Percentiles rank a stretch among this genome's conserved stretches.
Evolutionary conservation across 441 rosid genomes (phyloP).

Genomic region (Manihot esculenta): DNA sequence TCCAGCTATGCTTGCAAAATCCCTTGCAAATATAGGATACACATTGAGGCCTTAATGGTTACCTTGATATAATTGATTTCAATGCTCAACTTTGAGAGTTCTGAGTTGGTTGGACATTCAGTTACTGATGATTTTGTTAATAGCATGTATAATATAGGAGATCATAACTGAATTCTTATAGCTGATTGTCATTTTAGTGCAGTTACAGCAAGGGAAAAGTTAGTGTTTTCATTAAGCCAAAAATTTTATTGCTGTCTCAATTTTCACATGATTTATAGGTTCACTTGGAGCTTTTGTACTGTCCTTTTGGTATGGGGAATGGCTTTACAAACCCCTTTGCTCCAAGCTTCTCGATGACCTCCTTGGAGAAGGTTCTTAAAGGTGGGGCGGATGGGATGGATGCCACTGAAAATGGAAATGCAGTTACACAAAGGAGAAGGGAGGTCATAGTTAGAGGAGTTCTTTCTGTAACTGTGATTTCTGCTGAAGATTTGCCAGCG

Average conservation of each 20-base stretch:
- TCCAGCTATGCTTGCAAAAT: neutral
- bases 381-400: slow-evolving; percentile 32
- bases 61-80: neutral
- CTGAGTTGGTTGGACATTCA: neutral
- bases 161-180: neutral
- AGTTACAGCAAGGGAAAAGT: neutral
- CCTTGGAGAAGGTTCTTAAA: slow-evolving; percentile 69
- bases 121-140: neutral
- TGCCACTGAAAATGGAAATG: slow-evolving; percentile 32
- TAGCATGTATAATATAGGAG: neutral
- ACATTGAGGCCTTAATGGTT: neutral
- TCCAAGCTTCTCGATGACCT: slow-evolving; percentile 54
- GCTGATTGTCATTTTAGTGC: too few relatives aligned
- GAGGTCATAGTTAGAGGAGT: slow-evolving; percentile 89
- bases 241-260: neutral
- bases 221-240: neutral
- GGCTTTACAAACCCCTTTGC: slow-evolving; percentile 55
- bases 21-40: neutral
- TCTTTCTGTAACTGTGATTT: slow-evolving; percentile 69
- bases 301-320: slow-evolving; percentile 65
- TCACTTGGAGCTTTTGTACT: slow-evolving; percentile 80
- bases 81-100: neutral
- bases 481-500: slow-evolving; percentile 87
- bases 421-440: slow-evolving; percentile 47
- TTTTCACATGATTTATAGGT: slow-evolving; percentile 42